Percentiles rank a stretch among this genome's conserved stretches.
These are phyloP conservation scores for Cryptosporidium baileyi DNA, from an alignment of 169 alveolate genomes.

Conservation along the genomic window DNA sequence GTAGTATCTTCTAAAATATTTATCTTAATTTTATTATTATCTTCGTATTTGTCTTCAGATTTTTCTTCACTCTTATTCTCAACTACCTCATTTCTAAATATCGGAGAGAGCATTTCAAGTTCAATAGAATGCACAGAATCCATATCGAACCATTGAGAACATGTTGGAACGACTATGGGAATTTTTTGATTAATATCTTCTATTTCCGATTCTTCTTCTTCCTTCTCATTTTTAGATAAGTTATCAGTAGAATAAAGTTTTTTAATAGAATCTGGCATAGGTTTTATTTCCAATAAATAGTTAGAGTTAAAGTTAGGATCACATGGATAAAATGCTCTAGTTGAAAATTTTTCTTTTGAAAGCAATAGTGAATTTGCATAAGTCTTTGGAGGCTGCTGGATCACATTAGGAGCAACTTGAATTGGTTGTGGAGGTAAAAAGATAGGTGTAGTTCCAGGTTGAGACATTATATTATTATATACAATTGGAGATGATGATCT, in stretches of 20 bases:
- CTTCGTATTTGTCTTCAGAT: neutral
- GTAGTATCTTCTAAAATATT: neutral
- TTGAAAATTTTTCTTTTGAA: slow-evolving; percentile 58
- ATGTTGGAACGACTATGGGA: slow-evolving; percentile 51
- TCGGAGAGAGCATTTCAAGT: slow-evolving; percentile 39
- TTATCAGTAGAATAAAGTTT: neutral
- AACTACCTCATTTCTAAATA: slow-evolving; percentile 9
- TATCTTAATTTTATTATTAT: neutral
- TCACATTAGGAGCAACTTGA: slow-evolving; percentile 59
- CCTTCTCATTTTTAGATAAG: neutral
- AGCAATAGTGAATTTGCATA: slow-evolving; percentile 63
- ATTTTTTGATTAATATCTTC: slow-evolving; percentile 44
- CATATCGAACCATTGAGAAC: slow-evolving; percentile 60
- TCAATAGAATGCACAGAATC: slow-evolving; percentile 65
- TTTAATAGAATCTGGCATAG: slow-evolving; percentile 45
- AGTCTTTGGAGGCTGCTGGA: slow-evolving; percentile 63
- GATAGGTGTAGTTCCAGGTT: neutral
- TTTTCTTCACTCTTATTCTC: slow-evolving; percentile 17
- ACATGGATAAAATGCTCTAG: slow-evolving; percentile 13
- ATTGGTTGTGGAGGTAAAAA: slow-evolving; percentile 60
- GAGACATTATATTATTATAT: neutral
- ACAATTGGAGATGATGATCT: slow-evolving; percentile 4
- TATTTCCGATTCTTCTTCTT: neutral
- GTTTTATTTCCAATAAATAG: neutral
- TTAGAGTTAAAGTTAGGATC: slow-evolving; percentile 55